These are phyloP conservation scores for Aspergillus udagawae DNA, from an alignment of 2,329 filamentous ascomycete species.

Conservation along the genomic window DNA sequence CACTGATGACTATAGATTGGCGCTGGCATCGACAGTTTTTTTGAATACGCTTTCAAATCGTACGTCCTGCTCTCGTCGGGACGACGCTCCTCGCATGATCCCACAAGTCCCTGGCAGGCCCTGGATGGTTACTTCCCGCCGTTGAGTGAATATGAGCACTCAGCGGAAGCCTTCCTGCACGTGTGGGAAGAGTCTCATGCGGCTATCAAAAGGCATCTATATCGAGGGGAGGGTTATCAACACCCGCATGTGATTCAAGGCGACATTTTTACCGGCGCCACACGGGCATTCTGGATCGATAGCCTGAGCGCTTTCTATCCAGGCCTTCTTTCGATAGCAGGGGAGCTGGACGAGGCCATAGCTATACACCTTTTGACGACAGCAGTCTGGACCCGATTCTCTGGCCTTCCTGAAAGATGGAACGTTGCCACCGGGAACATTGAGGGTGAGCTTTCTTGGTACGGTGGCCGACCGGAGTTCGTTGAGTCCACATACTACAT, in stretches of 20 bases:
- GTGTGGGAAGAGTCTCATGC: constrained; percentile 83
- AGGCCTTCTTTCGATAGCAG: constrained; percentile 77
- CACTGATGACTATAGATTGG: constrained; percentile 57
- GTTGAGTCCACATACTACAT: constrained; percentile 95
- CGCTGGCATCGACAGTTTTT: constrained; percentile 96
- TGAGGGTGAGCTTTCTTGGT: constrained; percentile 86
- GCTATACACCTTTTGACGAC: constrained; percentile 87
- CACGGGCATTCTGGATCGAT: constrained; percentile 91
- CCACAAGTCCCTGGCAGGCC: constrained; percentile 42
- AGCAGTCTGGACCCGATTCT: constrained; percentile 90
- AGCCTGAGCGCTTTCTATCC: constrained; percentile 95
- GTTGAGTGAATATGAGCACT: constrained; percentile 62
- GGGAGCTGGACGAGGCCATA: constrained; percentile 85
- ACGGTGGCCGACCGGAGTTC: constrained; percentile 92
- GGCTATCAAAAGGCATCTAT: constrained; percentile 87
- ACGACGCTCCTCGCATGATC: constrained; percentile 33
- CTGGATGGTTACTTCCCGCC: constrained; percentile 64
- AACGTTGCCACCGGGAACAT: constrained; percentile 79
- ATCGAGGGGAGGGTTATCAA: constrained; percentile 67
- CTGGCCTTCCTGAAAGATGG: constrained; percentile 92
- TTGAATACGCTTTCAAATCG: constrained; percentile 95
- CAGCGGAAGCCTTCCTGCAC: constrained; percentile 71
- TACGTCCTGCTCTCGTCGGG: constrained; percentile 84
- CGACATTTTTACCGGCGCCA: constrained; percentile 81
- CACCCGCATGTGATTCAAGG: constrained; percentile 93